Conservation (phyloP, 2,329 filamentous ascomycete genomes). For the Verticillium longisporum region DNA sequence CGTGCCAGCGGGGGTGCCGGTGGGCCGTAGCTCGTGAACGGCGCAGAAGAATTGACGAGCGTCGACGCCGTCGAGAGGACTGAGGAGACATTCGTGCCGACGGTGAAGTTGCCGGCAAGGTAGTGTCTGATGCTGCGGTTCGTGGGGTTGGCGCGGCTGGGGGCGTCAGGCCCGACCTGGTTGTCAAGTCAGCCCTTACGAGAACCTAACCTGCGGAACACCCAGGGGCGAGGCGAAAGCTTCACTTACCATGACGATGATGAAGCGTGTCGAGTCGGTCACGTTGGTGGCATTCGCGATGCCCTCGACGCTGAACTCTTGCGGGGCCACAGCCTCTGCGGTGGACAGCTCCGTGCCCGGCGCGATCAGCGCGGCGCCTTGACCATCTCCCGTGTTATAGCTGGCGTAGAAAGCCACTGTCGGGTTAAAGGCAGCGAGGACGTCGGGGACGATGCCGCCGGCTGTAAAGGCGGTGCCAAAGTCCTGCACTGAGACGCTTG, state of each 20-base stretch:
- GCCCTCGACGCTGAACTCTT: slow-evolving; percentile 21
- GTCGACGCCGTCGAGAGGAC: slow-evolving; percentile 15
- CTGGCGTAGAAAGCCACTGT: slow-evolving; percentile 18
- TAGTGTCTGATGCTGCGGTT: slow-evolving; percentile 20
- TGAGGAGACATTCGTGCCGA: slow-evolving; percentile 11
- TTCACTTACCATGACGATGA: slow-evolving; percentile 14
- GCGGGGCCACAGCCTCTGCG: slow-evolving; percentile 13
- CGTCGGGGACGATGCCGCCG: slow-evolving; percentile 19
- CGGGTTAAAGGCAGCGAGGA: slow-evolving; percentile 19
- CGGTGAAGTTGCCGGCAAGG: slow-evolving; percentile 20
- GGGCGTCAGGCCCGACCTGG: slow-evolving; percentile 23
- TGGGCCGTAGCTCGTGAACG: slow-evolving; percentile 14
- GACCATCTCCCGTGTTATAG: slow-evolving; percentile 13
- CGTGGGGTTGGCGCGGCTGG: slow-evolving; percentile 17
- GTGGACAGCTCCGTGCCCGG: slow-evolving; percentile 15
- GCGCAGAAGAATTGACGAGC: slow-evolving; percentile 11
- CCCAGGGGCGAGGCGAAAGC: too few species aligned
- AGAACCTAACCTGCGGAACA: not conserved
- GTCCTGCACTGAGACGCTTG: slow-evolving; percentile 16
- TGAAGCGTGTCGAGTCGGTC: slow-evolving; percentile 15
- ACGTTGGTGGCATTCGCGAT: slow-evolving; percentile 16
- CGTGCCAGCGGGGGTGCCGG: slow-evolving; percentile 16
- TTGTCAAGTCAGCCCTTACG: not conserved
- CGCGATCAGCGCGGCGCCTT: slow-evolving; percentile 13
- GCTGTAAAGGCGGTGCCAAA: slow-evolving; percentile 18